These are phyloP conservation scores for Phylloporus arenicola DNA, from an alignment of 768 basidiomycete species.

Conservation along the genomic window DNA sequence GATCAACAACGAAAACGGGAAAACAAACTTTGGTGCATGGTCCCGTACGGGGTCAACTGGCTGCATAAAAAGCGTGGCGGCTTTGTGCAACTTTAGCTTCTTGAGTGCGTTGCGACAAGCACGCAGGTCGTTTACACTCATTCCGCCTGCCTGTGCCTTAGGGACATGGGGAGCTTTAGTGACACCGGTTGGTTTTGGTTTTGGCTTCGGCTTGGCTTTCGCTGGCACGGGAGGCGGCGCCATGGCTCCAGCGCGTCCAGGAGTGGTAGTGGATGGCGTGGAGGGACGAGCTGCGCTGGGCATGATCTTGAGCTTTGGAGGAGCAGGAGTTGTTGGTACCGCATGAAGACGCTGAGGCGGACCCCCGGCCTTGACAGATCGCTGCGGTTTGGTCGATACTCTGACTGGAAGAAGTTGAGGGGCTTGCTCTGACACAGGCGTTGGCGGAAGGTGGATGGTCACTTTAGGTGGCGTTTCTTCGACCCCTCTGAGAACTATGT, in stretches of 20 bases:
- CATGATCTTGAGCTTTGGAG: constrained; percentile 53
- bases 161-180: constrained; percentile 44
- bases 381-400: constrained; percentile 37
- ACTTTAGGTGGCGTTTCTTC: constrained; percentile 85
- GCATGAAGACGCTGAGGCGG: constrained; percentile 29
- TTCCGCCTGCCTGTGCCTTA: constrained; percentile 72
- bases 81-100: constrained; percentile 74
- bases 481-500: constrained; percentile 75
- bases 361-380: constrained; percentile 33
- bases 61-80: constrained; percentile 67
- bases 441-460: constrained; percentile 72
- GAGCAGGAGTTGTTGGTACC: constrained; percentile 24
- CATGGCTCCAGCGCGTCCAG: constrained; percentile 18
- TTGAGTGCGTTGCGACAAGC: constrained; percentile 73
- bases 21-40: constrained; percentile 70
- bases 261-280: constrained; percentile 15
- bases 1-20: constrained; percentile 1
- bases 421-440: constrained; percentile 59
- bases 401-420: constrained; percentile 56
- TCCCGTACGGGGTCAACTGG: constrained; percentile 97
- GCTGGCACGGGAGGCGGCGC: constrained; percentile 27
- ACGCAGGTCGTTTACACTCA: constrained; percentile 69
- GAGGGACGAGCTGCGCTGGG: constrained; percentile 15
- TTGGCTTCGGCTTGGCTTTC: constrained; percentile 26
- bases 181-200: constrained; percentile 20